A percentile compares a stretch with the other conserved stretches of the same genome.
phyloP scores from a whole-genome alignment of 495 filamentous ascomycete genomes.

The Copromyces sp. region DNA sequence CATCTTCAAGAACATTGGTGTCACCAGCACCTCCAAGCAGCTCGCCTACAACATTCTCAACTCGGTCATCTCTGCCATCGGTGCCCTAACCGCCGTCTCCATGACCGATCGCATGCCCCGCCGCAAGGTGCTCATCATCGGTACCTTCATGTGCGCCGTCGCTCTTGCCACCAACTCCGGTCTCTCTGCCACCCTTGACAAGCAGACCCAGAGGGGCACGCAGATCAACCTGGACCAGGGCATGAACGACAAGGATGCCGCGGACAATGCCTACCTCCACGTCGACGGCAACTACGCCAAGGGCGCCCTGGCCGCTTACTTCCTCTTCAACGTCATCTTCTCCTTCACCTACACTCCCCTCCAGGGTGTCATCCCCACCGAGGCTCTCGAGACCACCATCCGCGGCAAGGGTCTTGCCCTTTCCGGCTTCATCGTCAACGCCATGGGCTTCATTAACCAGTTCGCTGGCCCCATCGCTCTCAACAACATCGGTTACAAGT shows the following conservation, averaged over 20 bases:
- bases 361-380: slow-evolving; percentile 47
- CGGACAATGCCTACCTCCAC: slow-evolving; percentile 4
- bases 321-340: slow-evolving; percentile 52
- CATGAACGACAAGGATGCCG: neutral
- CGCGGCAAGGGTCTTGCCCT: slow-evolving; percentile 41
- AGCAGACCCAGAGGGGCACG: slow-evolving; percentile 20
- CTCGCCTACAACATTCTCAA: slow-evolving; percentile 39
- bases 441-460: slow-evolving; percentile 41
- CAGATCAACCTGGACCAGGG: neutral
- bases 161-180: slow-evolving; percentile 40
- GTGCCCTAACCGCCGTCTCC: slow-evolving; percentile 32
- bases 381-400: slow-evolving; percentile 41
- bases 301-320: slow-evolving; percentile 39
- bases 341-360: slow-evolving; percentile 52
- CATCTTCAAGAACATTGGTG: slow-evolving; percentile 26
- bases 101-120: slow-evolving; percentile 36
- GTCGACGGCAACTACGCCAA: slow-evolving; percentile 29
- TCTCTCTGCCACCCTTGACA: slow-evolving; percentile 31
- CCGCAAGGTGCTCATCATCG: slow-evolving; percentile 32
- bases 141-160: slow-evolving; percentile 38
- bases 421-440: slow-evolving; percentile 34
- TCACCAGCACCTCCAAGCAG: slow-evolving; percentile 23
- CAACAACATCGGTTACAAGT: slow-evolving; percentile 36
- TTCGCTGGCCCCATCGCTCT: slow-evolving; percentile 41
- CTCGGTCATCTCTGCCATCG: slow-evolving; percentile 33